Evolutionary conservation across 2,329 filamentous ascomycete genomes (phyloP).

Genomic region (Colletotrichum agaves): DNA sequence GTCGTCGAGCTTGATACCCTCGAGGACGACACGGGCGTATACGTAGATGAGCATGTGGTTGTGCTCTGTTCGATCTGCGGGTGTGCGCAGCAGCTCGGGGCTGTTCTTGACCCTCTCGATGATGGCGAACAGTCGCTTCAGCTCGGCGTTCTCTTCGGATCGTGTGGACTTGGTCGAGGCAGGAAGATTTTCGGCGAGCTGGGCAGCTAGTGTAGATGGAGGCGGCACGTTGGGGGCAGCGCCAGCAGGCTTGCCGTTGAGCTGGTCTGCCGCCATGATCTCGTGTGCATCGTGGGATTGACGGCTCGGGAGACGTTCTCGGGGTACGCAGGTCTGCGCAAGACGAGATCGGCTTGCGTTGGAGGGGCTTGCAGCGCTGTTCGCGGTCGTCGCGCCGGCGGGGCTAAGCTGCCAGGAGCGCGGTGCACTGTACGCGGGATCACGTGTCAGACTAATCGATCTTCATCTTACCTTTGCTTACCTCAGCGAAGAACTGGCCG

Average conservation of each 20-base stretch:
- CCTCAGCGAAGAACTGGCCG: not conserved
- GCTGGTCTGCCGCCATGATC: slow-evolving; percentile 32
- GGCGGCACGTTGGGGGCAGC: slow-evolving; percentile 58
- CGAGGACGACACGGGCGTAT: slow-evolving; percentile 81
- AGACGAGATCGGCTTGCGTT: not conserved
- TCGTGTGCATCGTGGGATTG: slow-evolving; percentile 19
- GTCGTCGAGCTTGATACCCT: slow-evolving; percentile 74
- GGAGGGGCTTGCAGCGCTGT: not conserved
- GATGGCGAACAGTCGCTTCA: slow-evolving; percentile 74
- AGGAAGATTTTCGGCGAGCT: slow-evolving; percentile 84
- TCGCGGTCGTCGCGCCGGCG: slow-evolving; percentile 10
- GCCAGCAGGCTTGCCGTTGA: slow-evolving; percentile 31
- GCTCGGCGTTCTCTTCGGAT: slow-evolving; percentile 76
- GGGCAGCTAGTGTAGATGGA: slow-evolving; percentile 87
- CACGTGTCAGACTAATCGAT: slow-evolving; percentile 10
- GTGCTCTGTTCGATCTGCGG: slow-evolving; percentile 75
- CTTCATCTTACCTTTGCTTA: not conserved
- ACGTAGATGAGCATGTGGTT: slow-evolving; percentile 90
- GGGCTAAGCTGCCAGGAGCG: slow-evolving; percentile 11
- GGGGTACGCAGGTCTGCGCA: not conserved
- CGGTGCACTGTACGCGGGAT: slow-evolving; percentile 25
- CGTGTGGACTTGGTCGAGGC: slow-evolving; percentile 70
- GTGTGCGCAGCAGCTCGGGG: slow-evolving; percentile 65
- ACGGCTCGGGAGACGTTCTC: not conserved
- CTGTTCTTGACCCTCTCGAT: slow-evolving; percentile 66